phyloP scores from a whole-genome alignment of 805 yeast genomes.

The Zygosaccharomyces lentus region DNA sequence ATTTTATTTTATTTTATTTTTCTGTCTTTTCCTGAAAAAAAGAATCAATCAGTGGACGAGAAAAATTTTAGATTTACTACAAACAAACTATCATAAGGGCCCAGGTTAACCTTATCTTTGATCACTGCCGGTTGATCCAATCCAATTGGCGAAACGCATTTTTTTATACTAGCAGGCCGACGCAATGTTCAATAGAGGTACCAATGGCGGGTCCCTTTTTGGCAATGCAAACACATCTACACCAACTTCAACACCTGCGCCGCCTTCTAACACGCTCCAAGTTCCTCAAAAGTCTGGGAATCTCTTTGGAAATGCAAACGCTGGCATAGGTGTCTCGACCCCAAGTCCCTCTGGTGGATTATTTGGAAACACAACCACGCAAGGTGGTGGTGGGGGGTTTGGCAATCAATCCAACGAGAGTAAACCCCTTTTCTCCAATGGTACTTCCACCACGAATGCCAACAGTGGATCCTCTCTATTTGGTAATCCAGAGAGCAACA shows the following conservation, averaged over 20 bases:
- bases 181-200: conserved; percentile 21
- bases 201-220: conserved; percentile 26
- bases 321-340: conserved; percentile 22
- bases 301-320: conserved; percentile 24
- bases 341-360: conserved; percentile 33
- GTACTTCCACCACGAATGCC: conserved; percentile 4
- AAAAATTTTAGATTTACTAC: not conserved
- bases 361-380: conserved; percentile 22
- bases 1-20: not conserved
- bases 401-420: conserved; percentile 6
- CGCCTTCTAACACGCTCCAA: conserved; percentile 22
- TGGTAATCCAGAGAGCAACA: conserved; percentile 19
- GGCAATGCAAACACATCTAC: conserved; percentile 31
- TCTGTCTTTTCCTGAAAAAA: not conserved
- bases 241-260: conserved; percentile 33
- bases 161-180: not conserved
- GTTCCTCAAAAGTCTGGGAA: conserved; percentile 22
- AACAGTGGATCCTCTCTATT: conserved; percentile 19
- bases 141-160: conserved; percentile 3
- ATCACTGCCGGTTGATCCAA: not conserved
- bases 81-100: not conserved
- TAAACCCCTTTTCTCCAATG: conserved; percentile 1
- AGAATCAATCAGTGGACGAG: not conserved
- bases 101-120: not conserved
- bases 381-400: conserved; percentile 8